phyloP scores from a whole-genome alignment of 495 filamentous ascomycete species.

The Neurospora discreta region DNA sequence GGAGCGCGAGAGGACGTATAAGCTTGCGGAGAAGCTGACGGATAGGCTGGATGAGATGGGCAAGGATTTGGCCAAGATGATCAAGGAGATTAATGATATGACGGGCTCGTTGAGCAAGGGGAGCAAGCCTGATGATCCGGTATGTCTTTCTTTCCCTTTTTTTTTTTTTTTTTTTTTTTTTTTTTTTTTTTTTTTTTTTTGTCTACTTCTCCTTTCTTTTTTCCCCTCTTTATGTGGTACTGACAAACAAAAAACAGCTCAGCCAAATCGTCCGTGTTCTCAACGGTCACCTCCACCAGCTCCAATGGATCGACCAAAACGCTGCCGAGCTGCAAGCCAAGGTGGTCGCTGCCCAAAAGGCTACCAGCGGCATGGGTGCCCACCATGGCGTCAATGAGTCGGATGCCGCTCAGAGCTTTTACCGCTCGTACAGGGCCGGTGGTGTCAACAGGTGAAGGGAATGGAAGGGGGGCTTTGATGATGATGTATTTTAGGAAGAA shows the following conservation, averaged over 20 bases:
- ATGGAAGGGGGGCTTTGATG: neutral
- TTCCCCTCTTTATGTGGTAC: neutral
- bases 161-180: neutral
- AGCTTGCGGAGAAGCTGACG: conserved; percentile 80
- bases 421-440: conserved; percentile 61
- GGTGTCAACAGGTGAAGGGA: neutral
- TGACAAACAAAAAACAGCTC: conserved; percentile 41
- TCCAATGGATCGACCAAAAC: conserved; percentile 84
- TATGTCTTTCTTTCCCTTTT: conserved; percentile 32
- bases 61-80: conserved; percentile 84
- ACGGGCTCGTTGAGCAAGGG: conserved; percentile 76
- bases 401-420: conserved; percentile 71
- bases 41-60: conserved; percentile 84
- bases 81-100: conserved; percentile 91
- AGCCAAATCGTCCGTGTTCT: conserved; percentile 89
- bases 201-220: neutral
- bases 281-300: conserved; percentile 76
- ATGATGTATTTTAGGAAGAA: conserved; percentile 26
- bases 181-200: neutral
- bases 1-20: conserved; percentile 89
- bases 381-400: conserved; percentile 45
- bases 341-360: conserved; percentile 67
- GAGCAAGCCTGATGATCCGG: conserved; percentile 80
- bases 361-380: conserved; percentile 53
- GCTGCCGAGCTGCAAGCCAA: conserved; percentile 69